A percentile compares a stretch with the other conserved stretches of the same genome.
Conservation (phyloP, 768 basidiomycete species). For the Strobilomyces dryophilus region DNA sequence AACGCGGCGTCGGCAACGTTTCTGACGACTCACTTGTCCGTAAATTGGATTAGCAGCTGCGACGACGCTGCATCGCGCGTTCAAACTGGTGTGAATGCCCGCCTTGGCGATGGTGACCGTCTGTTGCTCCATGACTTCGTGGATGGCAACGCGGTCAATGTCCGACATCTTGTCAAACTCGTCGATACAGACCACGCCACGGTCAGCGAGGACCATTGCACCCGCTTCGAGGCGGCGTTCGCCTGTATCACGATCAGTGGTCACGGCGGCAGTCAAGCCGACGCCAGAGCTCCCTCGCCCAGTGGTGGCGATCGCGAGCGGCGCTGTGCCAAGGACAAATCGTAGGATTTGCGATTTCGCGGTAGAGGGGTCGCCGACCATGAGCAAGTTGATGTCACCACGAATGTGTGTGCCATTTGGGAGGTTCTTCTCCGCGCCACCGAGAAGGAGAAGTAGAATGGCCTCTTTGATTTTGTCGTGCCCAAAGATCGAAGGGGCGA, state of each 20-base stretch:
- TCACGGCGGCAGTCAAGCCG: constrained; percentile 97
- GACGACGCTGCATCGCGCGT: constrained; percentile 95
- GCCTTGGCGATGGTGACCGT: constrained; percentile 99
- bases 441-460: constrained; percentile 86
- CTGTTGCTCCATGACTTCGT: constrained; percentile 99
- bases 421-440: constrained; percentile 96
- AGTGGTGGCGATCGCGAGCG: constrained; percentile 96
- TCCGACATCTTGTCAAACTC: constrained; percentile 99
- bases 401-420: constrained; percentile 97
- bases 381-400: constrained; percentile 98
- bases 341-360: constrained; percentile 96
- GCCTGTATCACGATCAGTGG: constrained; percentile 96
- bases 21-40: constrained; percentile 65
- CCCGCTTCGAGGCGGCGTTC: constrained; percentile 96
- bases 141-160: constrained; percentile 96
- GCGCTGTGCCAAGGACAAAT: constrained; percentile 93
- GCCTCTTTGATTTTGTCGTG: constrained; percentile 96
- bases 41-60: constrained; percentile 99
- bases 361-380: constrained; percentile 99
- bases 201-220: constrained; percentile 98
- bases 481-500: constrained; percentile 96
- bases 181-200: constrained; percentile 98
- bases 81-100: constrained; percentile 96
- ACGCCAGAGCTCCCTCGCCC: constrained; percentile 98
- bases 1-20: not conserved